Percentiles rank a stretch among this genome's conserved stretches.
Conservation (phyloP, 108 stramenopile genomes). For the Fistulifera pelliculosa region DNA sequence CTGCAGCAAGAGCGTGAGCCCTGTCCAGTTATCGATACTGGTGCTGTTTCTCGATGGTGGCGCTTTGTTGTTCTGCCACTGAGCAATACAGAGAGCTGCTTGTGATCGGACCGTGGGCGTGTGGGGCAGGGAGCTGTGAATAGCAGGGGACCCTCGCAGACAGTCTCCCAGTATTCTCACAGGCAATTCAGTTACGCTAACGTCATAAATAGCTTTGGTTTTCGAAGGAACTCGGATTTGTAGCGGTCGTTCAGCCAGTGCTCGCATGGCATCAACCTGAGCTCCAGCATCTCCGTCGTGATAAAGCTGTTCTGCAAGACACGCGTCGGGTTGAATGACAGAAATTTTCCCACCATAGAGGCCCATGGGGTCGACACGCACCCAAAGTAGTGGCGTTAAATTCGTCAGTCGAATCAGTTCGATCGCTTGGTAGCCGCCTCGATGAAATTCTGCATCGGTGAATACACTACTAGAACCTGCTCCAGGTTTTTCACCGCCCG, state of each 20-base stretch:
- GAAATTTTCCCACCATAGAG: constrained; percentile 64
- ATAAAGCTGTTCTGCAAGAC: constrained; percentile 74
- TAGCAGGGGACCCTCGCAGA: constrained; percentile 68
- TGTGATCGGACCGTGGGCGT: constrained; percentile 70
- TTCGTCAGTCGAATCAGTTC: constrained; percentile 83
- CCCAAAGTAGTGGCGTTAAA: constrained; percentile 74
- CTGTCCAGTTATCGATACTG: constrained; percentile 64
- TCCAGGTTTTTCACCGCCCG: constrained; percentile 18
- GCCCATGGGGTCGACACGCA: constrained; percentile 76
- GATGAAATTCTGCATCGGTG: constrained; percentile 52
- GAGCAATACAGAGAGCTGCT: constrained; percentile 76
- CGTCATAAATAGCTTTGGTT: constrained; percentile 63
- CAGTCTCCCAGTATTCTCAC: constrained; percentile 80
- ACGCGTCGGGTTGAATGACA: constrained; percentile 80
- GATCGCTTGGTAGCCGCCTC: constrained; percentile 77
- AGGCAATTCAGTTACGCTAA: constrained; percentile 68
- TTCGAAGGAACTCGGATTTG: constrained; percentile 73
- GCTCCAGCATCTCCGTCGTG: constrained; percentile 80
- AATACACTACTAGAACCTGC: constrained; percentile 41
- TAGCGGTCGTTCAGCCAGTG: constrained; percentile 74
- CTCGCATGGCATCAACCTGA: constrained; percentile 71
- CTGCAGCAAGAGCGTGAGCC: constrained; percentile 64
- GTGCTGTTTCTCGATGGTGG: constrained; percentile 51
- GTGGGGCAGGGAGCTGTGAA: constrained; percentile 76
- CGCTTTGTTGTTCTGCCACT: constrained; percentile 88